Base-by-base conservation (phyloP, 805 yeast genomes). In the Ogataea allantospora region DNA sequence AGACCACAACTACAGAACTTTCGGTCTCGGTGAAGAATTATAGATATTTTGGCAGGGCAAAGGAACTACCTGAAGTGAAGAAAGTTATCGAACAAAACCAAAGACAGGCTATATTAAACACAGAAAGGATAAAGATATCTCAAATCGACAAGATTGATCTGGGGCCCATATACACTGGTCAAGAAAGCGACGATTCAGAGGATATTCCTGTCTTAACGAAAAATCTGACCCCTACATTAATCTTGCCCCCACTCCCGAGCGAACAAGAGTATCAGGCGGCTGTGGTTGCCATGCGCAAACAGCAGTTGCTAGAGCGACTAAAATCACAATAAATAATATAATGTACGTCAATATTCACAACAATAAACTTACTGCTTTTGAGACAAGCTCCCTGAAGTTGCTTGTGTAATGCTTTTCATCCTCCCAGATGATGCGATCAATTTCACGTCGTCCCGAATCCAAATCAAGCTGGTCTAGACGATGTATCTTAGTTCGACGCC, bases 401-500 rank as follows among this genome's bases (percentile, higher is more conserved):
- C 55, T 54, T 14, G 53, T 46, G 35, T 62, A 62, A 26, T 57
- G 51, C 37, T 47, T 67, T 35, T 84, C 86, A 41, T 86, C 93
- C 48, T 81, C 87, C 95, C 95, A 86, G 15, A 80, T 77, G 46
- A 75, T 75, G 33, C 88, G 67, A 60, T 88, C 96, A 63, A 81
- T 77, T 56, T 87, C 95, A 34, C 93, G 70, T 51, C 95, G 67
- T 2, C 95, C 95, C 0, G 87, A 74, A 58, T 88, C 95, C 55
- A 83, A 72, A 58, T 88, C 95, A 43, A 87, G 57, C 30, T 84
- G 81, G 48, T 83, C 89, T 30, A 85, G 62, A 33, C 85, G 71
- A 35, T 78, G 84, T 8, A 81, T 65, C 46, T 77, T 73, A 2
- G 89, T 79, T 7, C 86, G 77, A 42, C 78, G 73, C 11, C 78